phyloP scores from a whole-genome alignment of 169 alveolate genomes.

The Babesia bigemina region DNA sequence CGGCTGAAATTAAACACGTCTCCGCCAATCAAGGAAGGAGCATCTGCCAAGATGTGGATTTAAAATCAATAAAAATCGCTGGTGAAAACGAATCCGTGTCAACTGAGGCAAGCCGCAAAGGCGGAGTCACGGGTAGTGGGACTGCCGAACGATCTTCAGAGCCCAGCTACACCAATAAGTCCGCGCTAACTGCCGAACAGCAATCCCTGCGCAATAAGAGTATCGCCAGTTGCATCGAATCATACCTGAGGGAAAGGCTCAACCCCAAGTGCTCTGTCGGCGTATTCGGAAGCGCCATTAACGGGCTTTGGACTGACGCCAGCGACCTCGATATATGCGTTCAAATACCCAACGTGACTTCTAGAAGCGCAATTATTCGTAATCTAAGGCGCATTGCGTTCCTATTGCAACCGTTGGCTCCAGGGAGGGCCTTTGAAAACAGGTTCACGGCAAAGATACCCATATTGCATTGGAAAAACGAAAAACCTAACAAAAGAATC shows the following conservation, averaged over 20 bases:
- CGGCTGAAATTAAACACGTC: neutral
- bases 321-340: slow-evolving; percentile 81
- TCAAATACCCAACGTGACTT: slow-evolving; percentile 73
- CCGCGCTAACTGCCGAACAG: slow-evolving; percentile 3
- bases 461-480: slow-evolving; percentile 72
- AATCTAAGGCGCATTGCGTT: slow-evolving; percentile 70
- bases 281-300: slow-evolving; percentile 76
- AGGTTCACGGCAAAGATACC: slow-evolving; percentile 83
- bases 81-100: neutral
- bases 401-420: slow-evolving; percentile 66
- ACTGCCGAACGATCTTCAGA: slow-evolving; percentile 1
- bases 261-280: slow-evolving; percentile 54
- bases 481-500: neutral
- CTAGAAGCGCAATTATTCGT: slow-evolving; percentile 71
- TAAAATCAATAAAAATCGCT: too few relatives aligned
- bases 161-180: too few relatives aligned
- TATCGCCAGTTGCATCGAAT: slow-evolving; percentile 20
- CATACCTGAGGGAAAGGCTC: slow-evolving; percentile 41
- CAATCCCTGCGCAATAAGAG: slow-evolving; percentile 9
- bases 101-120: neutral
- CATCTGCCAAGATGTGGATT: neutral
- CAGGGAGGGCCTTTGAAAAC: slow-evolving; percentile 73
- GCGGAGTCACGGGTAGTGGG: neutral
- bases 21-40: neutral
- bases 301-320: slow-evolving; percentile 79